These are phyloP conservation scores for Agarophyton chilense DNA, from an alignment of 23 red algal species.

Conservation along the genomic window DNA sequence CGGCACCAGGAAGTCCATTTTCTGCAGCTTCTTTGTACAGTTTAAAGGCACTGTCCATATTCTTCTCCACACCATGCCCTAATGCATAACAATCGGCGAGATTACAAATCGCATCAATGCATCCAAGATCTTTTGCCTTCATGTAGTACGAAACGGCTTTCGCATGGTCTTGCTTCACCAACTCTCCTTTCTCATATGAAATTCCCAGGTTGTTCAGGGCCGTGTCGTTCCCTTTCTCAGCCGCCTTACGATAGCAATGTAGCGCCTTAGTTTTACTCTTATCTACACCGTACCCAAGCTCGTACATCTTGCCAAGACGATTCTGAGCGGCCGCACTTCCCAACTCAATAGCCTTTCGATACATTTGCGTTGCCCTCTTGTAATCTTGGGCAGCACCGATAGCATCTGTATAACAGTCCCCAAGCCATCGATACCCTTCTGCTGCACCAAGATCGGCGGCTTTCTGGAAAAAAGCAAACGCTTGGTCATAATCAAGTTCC, in stretches of 20 bases:
- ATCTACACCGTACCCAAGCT: conserved; percentile 39
- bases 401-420: conserved; percentile 54
- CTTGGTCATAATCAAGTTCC: conserved; percentile 3
- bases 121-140: conserved; percentile 30
- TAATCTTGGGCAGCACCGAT: conserved; percentile 19
- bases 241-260: conserved; percentile 33
- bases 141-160: conserved; percentile 40
- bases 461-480: conserved; percentile 32
- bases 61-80: conserved; percentile 42
- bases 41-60: conserved; percentile 22
- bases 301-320: conserved; percentile 38
- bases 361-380: conserved; percentile 26
- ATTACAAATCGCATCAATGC: conserved; percentile 58
- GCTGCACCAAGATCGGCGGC: conserved; percentile 38
- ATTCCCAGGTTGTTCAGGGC: conserved; percentile 65
- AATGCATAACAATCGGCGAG: conserved; percentile 58
- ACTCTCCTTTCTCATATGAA: conserved; percentile 59
- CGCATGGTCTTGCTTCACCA: conserved; percentile 57
- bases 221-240: conserved; percentile 25
- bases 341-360: conserved; percentile 34
- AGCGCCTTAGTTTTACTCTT: conserved; percentile 35
- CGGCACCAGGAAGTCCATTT: conserved; percentile 19
- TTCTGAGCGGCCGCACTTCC: conserved; percentile 25
- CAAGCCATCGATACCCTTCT: conserved; percentile 54
- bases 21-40: conserved; percentile 49